Percentiles rank a stretch among this genome's conserved stretches.
phyloP scores from a whole-genome alignment of 306 rosid genomes.

The Cicer judaicum region DNA sequence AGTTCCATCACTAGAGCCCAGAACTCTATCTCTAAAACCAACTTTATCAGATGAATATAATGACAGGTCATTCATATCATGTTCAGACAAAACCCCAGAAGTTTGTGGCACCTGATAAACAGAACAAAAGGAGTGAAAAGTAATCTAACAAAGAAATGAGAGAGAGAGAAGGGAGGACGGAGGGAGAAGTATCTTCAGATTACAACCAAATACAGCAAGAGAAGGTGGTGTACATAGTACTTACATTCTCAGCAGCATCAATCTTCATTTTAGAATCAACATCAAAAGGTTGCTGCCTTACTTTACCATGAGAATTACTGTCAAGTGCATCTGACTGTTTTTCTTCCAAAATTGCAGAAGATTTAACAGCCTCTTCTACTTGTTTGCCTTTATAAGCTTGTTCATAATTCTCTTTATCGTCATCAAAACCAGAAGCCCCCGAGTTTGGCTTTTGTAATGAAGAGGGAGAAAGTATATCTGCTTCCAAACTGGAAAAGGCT shows the following conservation, averaged over 20 bases:
- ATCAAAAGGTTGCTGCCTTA: slow-evolving; percentile 48
- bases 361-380: slow-evolving; percentile 43
- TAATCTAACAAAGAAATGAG: neutral
- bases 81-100: slow-evolving; percentile 68
- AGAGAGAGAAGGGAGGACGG: neutral
- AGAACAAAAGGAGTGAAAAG: slow-evolving; percentile 29
- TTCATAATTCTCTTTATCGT: slow-evolving; percentile 60
- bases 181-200: neutral
- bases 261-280: slow-evolving; percentile 46
- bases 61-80: slow-evolving; percentile 62
- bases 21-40: slow-evolving; percentile 50
- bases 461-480: slow-evolving; percentile 51
- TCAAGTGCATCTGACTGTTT: slow-evolving; percentile 42
- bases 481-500: slow-evolving; percentile 75
- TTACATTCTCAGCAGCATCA: slow-evolving; percentile 53
- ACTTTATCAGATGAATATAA: slow-evolving; percentile 63
- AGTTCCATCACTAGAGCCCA: slow-evolving; percentile 48
- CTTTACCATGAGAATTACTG: slow-evolving; percentile 49
- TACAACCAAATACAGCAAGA: neutral
- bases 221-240: slow-evolving; percentile 45
- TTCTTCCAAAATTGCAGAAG: slow-evolving; percentile 38
- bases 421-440: slow-evolving; percentile 48
- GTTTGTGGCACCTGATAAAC: slow-evolving; percentile 55
- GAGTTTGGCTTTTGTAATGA: slow-evolving; percentile 49
- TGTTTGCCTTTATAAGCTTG: slow-evolving; percentile 42